Conservation (phyloP, 2,329 filamentous ascomycete species). For the Ciborinia camelliae region DNA sequence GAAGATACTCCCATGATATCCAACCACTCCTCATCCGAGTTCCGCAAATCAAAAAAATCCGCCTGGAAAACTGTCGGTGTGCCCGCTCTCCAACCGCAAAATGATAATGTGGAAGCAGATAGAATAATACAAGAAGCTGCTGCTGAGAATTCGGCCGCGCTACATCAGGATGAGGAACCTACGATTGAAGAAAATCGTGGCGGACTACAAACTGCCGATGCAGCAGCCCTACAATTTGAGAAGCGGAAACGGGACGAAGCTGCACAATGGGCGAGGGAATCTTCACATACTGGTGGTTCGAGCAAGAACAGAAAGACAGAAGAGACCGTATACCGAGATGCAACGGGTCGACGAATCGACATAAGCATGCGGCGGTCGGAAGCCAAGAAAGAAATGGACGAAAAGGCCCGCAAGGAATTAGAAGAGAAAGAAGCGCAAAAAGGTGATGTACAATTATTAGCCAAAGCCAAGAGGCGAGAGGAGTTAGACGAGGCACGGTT, state of each 20-base stretch:
- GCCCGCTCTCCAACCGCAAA: conserved; percentile 38
- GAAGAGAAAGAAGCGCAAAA: conserved; percentile 68
- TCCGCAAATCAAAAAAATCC: conserved; percentile 73
- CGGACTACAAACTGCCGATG: conserved; percentile 78
- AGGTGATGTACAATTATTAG: conserved; percentile 78
- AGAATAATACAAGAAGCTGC: conserved; percentile 72
- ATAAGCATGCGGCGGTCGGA: conserved; percentile 87
- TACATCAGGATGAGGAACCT: conserved; percentile 49
- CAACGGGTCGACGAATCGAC: conserved; percentile 90
- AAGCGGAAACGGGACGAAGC: conserved; percentile 64
- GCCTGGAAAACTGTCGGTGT: conserved; percentile 70
- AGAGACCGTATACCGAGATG: conserved; percentile 93
- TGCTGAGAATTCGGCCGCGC: conserved; percentile 58
- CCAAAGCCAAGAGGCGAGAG: conserved; percentile 62
- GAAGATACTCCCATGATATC: conserved; percentile 51
- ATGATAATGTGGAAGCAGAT: conserved; percentile 65
- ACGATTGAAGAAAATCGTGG: conserved; percentile 89
- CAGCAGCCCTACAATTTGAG: conserved; percentile 68
- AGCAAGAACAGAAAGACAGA: conserved; percentile 49
- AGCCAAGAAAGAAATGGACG: conserved; percentile 73
- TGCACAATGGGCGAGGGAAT: conserved; percentile 46
- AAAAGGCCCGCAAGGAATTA: conserved; percentile 61
- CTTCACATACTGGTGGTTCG: conserved; percentile 25
- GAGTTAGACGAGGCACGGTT: conserved; percentile 75
- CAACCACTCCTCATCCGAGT: conserved; percentile 51